Evolutionary conservation across 2,329 filamentous ascomycete genomes (phyloP).

Genomic region (Fonsecaea multimorphosa): DNA sequence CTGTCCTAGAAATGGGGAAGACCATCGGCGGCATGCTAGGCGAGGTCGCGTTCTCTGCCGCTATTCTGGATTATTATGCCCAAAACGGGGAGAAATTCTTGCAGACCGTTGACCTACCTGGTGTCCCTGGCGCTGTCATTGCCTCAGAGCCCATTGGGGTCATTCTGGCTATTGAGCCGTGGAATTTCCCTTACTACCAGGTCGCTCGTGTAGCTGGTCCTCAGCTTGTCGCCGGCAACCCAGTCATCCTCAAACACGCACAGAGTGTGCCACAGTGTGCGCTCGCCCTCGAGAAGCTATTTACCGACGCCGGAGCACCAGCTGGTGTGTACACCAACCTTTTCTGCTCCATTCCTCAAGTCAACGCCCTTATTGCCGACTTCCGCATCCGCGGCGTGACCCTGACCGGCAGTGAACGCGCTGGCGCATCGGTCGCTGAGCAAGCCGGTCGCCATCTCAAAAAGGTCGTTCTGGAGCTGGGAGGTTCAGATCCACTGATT

Average conservation of each 20-base stretch:
- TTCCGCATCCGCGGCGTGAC: constrained; percentile 18
- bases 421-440: constrained; percentile 24
- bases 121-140: background rate
- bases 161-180: constrained; percentile 10
- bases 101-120: background rate
- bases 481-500: constrained; percentile 28
- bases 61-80: constrained; percentile 12
- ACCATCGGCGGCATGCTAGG: background rate
- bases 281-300: constrained; percentile 1
- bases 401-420: constrained; percentile 29
- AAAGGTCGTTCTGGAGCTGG: constrained; percentile 28
- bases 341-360: constrained; percentile 8
- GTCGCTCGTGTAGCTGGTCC: constrained; percentile 6
- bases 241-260: constrained; percentile 14
- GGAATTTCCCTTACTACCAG: constrained; percentile 15
- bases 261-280: constrained; percentile 14
- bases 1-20: constrained; percentile 10
- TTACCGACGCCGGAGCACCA: constrained; percentile 7
- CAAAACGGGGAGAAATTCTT: constrained; percentile 11
- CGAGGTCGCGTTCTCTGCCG: constrained; percentile 8
- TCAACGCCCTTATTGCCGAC: constrained; percentile 13
- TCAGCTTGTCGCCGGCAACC: constrained; percentile 13
- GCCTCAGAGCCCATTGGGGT: constrained; percentile 14
- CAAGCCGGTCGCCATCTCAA: constrained; percentile 27
- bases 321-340: constrained; percentile 15